Evolutionary conservation across 1,284 basidiomycete genomes (phyloP).

Genomic region (Stereum hirsutum): DNA sequence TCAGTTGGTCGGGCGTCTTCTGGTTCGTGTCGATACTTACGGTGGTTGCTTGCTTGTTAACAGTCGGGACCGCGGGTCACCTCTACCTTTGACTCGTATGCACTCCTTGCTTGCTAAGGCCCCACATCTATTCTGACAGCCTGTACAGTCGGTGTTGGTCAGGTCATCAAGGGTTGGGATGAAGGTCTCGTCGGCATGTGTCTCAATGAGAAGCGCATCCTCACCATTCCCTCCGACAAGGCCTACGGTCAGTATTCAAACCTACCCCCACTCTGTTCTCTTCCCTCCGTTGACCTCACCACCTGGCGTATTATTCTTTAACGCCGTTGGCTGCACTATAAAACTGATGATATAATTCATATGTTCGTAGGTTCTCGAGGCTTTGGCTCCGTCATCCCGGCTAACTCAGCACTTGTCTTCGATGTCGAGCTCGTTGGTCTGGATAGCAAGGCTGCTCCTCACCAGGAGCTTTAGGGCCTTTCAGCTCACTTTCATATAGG

Average conservation of each 20-base stretch:
- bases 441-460: slow-evolving; percentile 23
- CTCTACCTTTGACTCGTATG: slow-evolving; percentile 64
- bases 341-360: neutral
- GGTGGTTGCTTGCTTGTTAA: slow-evolving; percentile 1
- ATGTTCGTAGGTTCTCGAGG: slow-evolving; percentile 57
- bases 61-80: slow-evolving; percentile 57
- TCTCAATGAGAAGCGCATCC: slow-evolving; percentile 81
- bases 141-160: slow-evolving; percentile 59
- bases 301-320: neutral
- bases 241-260: slow-evolving; percentile 64
- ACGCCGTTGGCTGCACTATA: no score
- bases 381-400: slow-evolving; percentile 73
- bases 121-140: neutral
- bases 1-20: slow-evolving; percentile 18
- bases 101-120: neutral
- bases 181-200: slow-evolving; percentile 81
- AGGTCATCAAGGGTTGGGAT: slow-evolving; percentile 82
- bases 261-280: no score
- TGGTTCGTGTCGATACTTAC: neutral
- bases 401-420: slow-evolving; percentile 81
- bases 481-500: no score
- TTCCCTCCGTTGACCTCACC: neutral
- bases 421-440: slow-evolving; percentile 73
- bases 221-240: slow-evolving; percentile 73
- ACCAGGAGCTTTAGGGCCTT: slow-evolving; percentile 32